These are phyloP conservation scores for Pyrenophora tritici-repentis DNA, from an alignment of 2,329 filamentous ascomycete genomes.

Conservation along the genomic window DNA sequence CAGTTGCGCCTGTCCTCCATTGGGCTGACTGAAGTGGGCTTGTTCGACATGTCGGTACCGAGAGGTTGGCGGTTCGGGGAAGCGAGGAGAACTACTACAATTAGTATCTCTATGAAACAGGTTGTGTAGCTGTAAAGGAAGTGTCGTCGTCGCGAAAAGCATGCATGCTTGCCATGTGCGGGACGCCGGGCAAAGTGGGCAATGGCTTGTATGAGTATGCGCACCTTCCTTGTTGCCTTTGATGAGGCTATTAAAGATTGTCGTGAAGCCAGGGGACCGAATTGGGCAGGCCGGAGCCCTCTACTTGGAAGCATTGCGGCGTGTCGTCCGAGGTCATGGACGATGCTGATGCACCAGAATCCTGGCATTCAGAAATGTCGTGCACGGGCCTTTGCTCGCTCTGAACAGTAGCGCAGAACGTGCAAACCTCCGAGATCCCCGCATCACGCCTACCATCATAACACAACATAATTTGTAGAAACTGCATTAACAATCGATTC, in stretches of 20 bases:
- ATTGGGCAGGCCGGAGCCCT: conserved; percentile 49
- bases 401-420: background rate
- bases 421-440: conserved; percentile 18
- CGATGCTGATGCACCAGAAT: conserved; percentile 11
- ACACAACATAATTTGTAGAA: background rate
- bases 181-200: conserved; percentile 10
- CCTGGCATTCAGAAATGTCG: conserved; percentile 24
- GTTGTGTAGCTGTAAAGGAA: background rate
- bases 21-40: conserved; percentile 31
- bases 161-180: conserved; percentile 7
- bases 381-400: conserved; percentile 14
- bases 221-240: conserved; percentile 42
- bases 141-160: background rate
- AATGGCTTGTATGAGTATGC: conserved; percentile 14
- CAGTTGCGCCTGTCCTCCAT: conserved; percentile 33
- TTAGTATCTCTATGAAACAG: conserved; percentile 12
- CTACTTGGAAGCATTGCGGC: conserved; percentile 55
- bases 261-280: conserved; percentile 27
- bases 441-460: conserved; percentile 1
- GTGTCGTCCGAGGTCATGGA: conserved; percentile 33
- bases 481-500: conserved; percentile 13
- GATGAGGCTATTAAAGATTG: conserved; percentile 27
- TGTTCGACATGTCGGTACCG: conserved; percentile 28
- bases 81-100: conserved; percentile 41
- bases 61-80: conserved; percentile 27